A percentile compares a stretch with the other conserved stretches of the same genome.
Conservation (phyloP, 78 protist species). For the Dictyostelium firmibasis region DNA sequence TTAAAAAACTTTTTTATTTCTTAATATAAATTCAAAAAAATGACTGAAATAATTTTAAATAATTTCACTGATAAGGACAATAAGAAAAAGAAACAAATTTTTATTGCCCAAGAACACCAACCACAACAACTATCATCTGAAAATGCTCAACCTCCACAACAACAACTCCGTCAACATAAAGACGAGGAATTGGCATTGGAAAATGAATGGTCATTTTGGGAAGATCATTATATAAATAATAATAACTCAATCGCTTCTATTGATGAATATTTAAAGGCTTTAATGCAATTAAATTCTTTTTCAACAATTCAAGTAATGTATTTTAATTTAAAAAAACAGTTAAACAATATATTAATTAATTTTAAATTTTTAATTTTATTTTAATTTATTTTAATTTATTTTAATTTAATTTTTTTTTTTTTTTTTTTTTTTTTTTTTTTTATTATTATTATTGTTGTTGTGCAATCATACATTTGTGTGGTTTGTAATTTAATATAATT, state of each 20-base stretch:
- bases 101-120: neutral
- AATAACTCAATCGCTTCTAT: conserved; percentile 24
- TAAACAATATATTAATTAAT: neutral
- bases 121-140: neutral
- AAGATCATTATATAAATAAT: conserved; percentile 50
- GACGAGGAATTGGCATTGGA: conserved; percentile 12
- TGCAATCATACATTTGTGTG: no score
- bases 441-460: no score
- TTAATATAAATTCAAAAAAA: no score
- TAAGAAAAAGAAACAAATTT: neutral
- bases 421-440: neutral
- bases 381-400: neutral
- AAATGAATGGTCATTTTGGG: conserved; percentile 77
- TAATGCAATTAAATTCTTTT: conserved; percentile 20
- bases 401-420: neutral
- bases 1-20: no score
- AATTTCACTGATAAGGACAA: neutral
- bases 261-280: conserved; percentile 33
- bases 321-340: no score
- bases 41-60: neutral
- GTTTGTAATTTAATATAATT: no score
- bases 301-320: conserved; percentile 37
- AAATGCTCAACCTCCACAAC: neutral
- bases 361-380: neutral
- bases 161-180: neutral